Percentiles rank a stretch among this genome's conserved stretches.
These are phyloP conservation scores for Trametes versicolor DNA, from an alignment of 1,284 basidiomycete species.

Conservation along the genomic window DNA sequence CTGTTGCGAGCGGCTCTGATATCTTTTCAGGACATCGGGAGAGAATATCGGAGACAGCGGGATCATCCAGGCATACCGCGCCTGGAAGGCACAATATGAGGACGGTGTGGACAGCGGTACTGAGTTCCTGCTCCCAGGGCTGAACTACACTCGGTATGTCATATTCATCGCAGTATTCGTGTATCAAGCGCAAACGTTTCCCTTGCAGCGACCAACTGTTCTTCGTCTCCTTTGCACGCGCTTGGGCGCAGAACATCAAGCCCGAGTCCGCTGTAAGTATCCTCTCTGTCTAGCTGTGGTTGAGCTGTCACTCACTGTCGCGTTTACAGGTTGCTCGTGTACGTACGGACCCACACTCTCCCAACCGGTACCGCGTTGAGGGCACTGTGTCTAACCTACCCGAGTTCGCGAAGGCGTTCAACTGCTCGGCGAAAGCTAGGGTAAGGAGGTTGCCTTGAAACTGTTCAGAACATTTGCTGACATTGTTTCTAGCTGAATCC, in stretches of 20 bases:
- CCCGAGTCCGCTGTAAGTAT: conserved; percentile 73
- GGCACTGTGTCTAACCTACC: conserved; percentile 86
- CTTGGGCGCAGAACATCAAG: conserved; percentile 81
- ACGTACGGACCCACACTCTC: conserved; percentile 90
- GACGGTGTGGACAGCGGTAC: conserved; percentile 62
- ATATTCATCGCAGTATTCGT: background rate
- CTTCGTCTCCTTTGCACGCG: conserved; percentile 86
- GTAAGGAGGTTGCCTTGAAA: conserved; percentile 46
- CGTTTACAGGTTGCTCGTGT: conserved; percentile 74
- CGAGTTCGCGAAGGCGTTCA: conserved; percentile 83
- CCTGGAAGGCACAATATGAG: conserved; percentile 82
- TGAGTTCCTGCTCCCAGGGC: conserved; percentile 84
- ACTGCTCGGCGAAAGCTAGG: conserved; percentile 76
- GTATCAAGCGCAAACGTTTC: background rate
- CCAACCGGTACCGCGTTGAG: conserved; percentile 79
- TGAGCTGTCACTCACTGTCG: conserved; percentile 38
- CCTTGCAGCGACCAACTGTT: conserved; percentile 84
- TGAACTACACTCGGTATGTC: conserved; percentile 76
- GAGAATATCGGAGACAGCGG: conserved; percentile 93
- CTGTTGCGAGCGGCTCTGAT: conserved; percentile 10
- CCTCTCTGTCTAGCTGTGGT: background rate
- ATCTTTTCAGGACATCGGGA: conserved; percentile 70
- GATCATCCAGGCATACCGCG: conserved; percentile 86
- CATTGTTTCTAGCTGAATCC: conserved; percentile 66
- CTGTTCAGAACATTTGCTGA: background rate